Conservation (phyloP, 306 rosid species). For the Casuarina equisetifolia region DNA sequence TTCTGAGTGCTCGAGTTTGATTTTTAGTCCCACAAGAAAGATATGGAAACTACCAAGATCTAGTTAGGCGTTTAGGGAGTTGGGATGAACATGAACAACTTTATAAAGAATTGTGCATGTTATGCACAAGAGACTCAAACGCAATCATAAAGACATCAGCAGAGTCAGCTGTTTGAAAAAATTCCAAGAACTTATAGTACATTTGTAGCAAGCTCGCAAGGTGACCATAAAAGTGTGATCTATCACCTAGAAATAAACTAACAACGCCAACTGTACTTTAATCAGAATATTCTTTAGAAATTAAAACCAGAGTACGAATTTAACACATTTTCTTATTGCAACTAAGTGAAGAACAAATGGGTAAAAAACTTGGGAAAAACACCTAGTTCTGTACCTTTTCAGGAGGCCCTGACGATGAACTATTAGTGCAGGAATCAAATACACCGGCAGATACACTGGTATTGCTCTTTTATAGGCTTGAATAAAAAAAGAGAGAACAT, state of each 20-base stretch:
- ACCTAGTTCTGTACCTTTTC: conserved; percentile 59
- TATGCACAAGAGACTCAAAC: not conserved
- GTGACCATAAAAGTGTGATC: not conserved
- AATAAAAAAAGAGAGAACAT: conserved; percentile 66
- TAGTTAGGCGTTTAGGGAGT: not conserved
- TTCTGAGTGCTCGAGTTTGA: not conserved
- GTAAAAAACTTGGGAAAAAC: conserved; percentile 12
- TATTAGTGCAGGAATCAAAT: conserved; percentile 88
- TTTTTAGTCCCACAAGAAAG: not conserved
- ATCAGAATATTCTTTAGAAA: not conserved
- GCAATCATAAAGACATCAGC: not conserved
- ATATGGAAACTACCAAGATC: not conserved
- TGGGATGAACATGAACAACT: not conserved
- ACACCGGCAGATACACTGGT: conserved; percentile 94
- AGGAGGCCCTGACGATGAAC: conserved; percentile 85
- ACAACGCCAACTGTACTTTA: not conserved
- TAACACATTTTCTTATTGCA: not conserved
- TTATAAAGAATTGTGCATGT: not conserved
- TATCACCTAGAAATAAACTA: not conserved
- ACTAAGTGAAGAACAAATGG: not conserved
- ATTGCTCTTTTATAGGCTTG: conserved; percentile 89
- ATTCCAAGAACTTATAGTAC: conserved; percentile 1
- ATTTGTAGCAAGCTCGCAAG: not conserved
- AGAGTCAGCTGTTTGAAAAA: not conserved
- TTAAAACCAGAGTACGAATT: not conserved